phyloP scores from a whole-genome alignment of 768 basidiomycete genomes.

The Tephrocybe sp. region DNA sequence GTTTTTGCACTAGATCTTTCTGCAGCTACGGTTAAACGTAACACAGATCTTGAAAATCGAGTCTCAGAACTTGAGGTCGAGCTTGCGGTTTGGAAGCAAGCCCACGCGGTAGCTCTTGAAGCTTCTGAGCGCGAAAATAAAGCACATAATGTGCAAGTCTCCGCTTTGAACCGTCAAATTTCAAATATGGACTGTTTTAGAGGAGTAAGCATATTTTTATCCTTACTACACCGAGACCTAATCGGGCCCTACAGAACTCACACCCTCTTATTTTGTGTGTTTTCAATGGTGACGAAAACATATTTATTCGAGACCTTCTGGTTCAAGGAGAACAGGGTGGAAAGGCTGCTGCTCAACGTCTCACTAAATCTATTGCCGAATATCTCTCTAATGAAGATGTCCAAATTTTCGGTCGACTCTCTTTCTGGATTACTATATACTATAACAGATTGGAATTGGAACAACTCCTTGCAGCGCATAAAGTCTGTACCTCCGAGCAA shows the following conservation, averaged over 20 bases:
- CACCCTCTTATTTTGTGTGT: constrained; percentile 71
- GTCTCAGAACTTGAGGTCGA: constrained; percentile 70
- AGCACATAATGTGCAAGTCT: constrained; percentile 66
- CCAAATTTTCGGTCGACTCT: constrained; percentile 59
- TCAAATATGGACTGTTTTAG: constrained; percentile 54
- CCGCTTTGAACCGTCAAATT: constrained; percentile 63
- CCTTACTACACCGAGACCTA: neutral
- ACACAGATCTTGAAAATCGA: constrained; percentile 59
- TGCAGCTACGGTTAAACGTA: constrained; percentile 58
- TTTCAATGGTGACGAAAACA: constrained; percentile 68
- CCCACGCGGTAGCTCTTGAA: constrained; percentile 61
- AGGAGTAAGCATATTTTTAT: constrained; percentile 18
- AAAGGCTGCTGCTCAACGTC: constrained; percentile 55
- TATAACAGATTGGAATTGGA: constrained; percentile 59
- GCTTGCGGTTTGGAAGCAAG: constrained; percentile 67
- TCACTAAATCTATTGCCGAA: constrained; percentile 68
- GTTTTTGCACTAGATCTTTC: constrained; percentile 50
- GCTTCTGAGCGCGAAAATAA: constrained; percentile 60
- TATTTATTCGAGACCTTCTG: constrained; percentile 61
- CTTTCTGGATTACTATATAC: constrained; percentile 76
- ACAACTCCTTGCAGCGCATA: constrained; percentile 46
- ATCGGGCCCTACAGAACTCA: constrained; percentile 42
- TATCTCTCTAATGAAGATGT: constrained; percentile 62
- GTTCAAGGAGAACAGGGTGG: constrained; percentile 66
- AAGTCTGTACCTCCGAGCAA: constrained; percentile 61